Evolutionary conservation across 1,284 basidiomycete genomes (phyloP).

Genomic region (Dichomitus squalens): DNA sequence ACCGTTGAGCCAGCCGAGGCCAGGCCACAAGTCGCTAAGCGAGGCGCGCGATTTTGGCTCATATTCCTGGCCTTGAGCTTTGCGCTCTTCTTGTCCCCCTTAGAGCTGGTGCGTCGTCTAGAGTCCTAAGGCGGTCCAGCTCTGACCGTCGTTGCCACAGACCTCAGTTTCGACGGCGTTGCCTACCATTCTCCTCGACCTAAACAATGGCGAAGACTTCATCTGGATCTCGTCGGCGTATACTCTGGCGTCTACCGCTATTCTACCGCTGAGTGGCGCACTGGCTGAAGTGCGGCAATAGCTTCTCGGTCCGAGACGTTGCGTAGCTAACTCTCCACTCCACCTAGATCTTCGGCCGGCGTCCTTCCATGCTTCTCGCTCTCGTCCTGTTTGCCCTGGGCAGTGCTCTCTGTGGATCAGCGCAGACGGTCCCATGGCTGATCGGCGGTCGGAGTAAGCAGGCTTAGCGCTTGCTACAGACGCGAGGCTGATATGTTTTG

Average conservation of each 20-base stretch:
- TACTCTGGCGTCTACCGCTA: slow-evolving; percentile 31
- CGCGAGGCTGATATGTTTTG: not conserved
- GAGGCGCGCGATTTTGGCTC: no score
- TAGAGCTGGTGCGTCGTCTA: not conserved
- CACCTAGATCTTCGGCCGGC: slow-evolving; percentile 37
- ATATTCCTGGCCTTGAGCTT: no score
- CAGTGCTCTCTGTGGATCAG: slow-evolving; percentile 37
- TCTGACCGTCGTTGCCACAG: no score
- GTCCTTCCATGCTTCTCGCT: slow-evolving; percentile 33
- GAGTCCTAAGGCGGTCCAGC: no score
- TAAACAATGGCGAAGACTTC: slow-evolving; percentile 34
- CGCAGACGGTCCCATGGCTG: slow-evolving; percentile 38
- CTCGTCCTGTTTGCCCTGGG: slow-evolving; percentile 40
- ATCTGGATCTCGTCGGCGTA: slow-evolving; percentile 34
- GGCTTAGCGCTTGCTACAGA: not conserved
- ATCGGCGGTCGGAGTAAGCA: slow-evolving; percentile 27
- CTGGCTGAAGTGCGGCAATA: no score
- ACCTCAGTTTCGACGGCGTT: slow-evolving; percentile 37
- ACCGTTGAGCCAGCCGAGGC: no score
- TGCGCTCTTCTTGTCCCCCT: not conserved
- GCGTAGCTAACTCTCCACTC: no score
- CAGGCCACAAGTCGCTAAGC: no score
- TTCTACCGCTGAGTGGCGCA: slow-evolving; percentile 31
- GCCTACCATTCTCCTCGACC: slow-evolving; percentile 34
- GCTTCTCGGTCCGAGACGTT: no score